Conservation (phyloP, 768 basidiomycete species). For the Pisolithus orientalis region DNA sequence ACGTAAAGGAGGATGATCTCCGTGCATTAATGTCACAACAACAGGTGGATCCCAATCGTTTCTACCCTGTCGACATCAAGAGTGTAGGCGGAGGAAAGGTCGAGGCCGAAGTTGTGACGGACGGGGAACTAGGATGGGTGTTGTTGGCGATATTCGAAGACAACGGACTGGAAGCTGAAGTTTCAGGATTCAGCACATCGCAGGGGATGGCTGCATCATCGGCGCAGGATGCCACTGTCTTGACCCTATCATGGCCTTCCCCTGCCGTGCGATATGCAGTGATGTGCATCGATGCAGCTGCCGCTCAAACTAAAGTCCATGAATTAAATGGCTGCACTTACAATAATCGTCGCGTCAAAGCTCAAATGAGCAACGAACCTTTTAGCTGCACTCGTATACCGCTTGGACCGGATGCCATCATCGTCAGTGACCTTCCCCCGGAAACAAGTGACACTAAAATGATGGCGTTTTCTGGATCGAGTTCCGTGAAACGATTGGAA, state of each 20-base stretch:
- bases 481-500: constrained; percentile 17
- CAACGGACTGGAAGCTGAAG: constrained; percentile 39
- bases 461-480: constrained; percentile 26
- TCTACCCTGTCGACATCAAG: constrained; percentile 31
- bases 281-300: constrained; percentile 28
- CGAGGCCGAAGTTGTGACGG: constrained; percentile 41
- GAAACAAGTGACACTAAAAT: constrained; percentile 20
- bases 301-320: constrained; percentile 25
- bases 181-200: constrained; percentile 32
- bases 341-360: constrained; percentile 41
- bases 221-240: constrained; percentile 28
- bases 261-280: constrained; percentile 44
- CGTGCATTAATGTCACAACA: constrained; percentile 37
- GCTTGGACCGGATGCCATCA: constrained; percentile 32
- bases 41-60: constrained; percentile 28
- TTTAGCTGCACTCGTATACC: constrained; percentile 21
- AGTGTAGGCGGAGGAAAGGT: constrained; percentile 20
- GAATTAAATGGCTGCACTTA: constrained; percentile 32
- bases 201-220: constrained; percentile 38
- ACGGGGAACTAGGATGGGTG: constrained; percentile 33
- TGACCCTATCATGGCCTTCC: constrained; percentile 46
- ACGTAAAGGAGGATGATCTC: constrained; percentile 36
- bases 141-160: constrained; percentile 43
- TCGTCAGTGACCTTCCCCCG: constrained; percentile 37
- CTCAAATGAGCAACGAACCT: constrained; percentile 37